Conservation (phyloP, 495 filamentous ascomycete genomes). For the Apodospora peruviana region DNA sequence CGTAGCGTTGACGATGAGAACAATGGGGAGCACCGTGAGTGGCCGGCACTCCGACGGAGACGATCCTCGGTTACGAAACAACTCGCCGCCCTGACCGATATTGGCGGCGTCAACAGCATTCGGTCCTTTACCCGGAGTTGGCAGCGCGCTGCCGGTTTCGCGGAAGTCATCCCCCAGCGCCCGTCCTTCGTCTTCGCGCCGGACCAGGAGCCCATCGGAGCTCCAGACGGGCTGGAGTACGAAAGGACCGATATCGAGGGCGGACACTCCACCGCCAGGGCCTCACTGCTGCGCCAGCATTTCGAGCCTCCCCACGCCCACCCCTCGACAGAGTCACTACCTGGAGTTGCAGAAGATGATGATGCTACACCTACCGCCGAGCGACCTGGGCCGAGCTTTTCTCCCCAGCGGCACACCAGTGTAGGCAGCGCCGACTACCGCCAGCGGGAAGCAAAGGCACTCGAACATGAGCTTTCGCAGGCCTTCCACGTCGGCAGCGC, state of each 20-base stretch:
- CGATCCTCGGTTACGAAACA: conserved; percentile 72
- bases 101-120: conserved; percentile 88
- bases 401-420: neutral
- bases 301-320: conserved; percentile 30
- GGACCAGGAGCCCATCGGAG: conserved; percentile 34
- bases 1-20: conserved; percentile 23
- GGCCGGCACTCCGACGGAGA: conserved; percentile 30
- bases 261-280: conserved; percentile 24
- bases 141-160: conserved; percentile 86
- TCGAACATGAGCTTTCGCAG: conserved; percentile 29
- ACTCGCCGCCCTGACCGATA: conserved; percentile 62
- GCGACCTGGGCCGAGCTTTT: neutral
- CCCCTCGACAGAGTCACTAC: no score
- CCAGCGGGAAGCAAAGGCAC: conserved; percentile 36
- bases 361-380: neutral
- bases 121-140: conserved; percentile 92
- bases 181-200: conserved; percentile 61
- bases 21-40: conserved; percentile 25
- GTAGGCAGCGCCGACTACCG: conserved; percentile 28
- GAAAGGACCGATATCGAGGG: conserved; percentile 28
- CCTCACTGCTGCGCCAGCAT: conserved; percentile 36
- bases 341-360: neutral
- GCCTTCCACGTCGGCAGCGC: conserved; percentile 29
- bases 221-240: conserved; percentile 28
- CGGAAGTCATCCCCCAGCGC: conserved; percentile 72